Evolutionary conservation across 345 rosid genomes (phyloP).

Genomic region (Linum lewisii): DNA sequence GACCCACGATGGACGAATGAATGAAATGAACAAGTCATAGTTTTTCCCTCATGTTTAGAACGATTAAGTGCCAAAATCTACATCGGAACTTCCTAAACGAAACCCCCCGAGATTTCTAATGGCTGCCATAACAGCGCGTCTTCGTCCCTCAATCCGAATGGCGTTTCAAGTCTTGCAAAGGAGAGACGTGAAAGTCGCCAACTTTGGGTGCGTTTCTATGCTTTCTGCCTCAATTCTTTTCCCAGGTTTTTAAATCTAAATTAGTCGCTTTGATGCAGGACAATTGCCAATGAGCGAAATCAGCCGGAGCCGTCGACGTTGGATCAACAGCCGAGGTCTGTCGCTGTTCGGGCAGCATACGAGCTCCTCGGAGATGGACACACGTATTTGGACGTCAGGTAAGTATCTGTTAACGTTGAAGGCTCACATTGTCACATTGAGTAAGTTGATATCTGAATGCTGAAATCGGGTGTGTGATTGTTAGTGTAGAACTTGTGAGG

Average conservation of each 20-base stretch:
- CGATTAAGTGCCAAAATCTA: too few relatives aligned
- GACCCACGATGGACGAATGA: too few relatives aligned
- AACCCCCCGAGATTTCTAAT: too few relatives aligned
- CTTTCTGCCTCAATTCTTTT: background rate
- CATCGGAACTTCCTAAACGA: too few relatives aligned
- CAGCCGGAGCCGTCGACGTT: background rate
- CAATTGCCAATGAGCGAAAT: background rate
- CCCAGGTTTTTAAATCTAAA: background rate
- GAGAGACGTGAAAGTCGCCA: background rate
- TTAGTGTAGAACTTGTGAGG: constrained; percentile 21
- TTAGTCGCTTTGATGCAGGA: background rate
- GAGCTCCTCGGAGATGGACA: constrained; percentile 20
- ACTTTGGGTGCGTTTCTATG: background rate
- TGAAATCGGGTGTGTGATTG: background rate
- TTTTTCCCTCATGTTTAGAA: too few relatives aligned
- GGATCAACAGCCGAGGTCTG: constrained; percentile 7
- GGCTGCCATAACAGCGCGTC: background rate
- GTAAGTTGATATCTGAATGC: background rate
- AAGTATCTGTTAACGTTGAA: background rate
- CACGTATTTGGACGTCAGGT: constrained; percentile 28
- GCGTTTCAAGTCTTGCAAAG: background rate
- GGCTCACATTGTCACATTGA: too few relatives aligned
- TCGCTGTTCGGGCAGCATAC: constrained; percentile 13
- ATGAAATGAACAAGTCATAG: too few relatives aligned
- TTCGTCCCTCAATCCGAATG: background rate